Percentiles rank a stretch among this genome's conserved stretches.
Conservation (phyloP, 2,329 filamentous ascomycete species). For the Colletotrichum sp. region DNA sequence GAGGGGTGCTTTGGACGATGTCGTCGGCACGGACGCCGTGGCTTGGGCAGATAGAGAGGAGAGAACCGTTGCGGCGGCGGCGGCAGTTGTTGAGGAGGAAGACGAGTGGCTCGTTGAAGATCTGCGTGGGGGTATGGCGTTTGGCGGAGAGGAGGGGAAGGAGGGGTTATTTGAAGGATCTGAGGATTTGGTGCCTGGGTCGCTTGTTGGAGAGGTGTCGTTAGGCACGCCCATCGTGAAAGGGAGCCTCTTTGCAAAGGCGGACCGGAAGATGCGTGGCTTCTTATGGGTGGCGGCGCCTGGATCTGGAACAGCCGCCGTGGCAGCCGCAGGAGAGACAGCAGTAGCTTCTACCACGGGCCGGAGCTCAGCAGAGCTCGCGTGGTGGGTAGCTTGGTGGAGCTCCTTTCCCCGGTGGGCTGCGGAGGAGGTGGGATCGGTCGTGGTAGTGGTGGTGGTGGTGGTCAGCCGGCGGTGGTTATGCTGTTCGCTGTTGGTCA, state of each 20-base stretch:
- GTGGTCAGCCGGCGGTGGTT: background rate
- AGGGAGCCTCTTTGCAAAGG: background rate
- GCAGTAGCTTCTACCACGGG: background rate
- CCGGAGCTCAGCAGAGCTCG: slow-evolving; percentile 5
- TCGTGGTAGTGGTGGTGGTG: background rate
- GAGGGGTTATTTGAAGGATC: slow-evolving; percentile 15
- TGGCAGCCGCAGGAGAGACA: background rate
- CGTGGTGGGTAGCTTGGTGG: slow-evolving; percentile 3
- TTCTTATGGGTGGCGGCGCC: slow-evolving; percentile 1
- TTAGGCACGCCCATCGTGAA: slow-evolving; percentile 17
- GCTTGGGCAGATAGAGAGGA: background rate
- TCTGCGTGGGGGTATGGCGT: slow-evolving; percentile 74
- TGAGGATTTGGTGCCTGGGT: slow-evolving; percentile 4
- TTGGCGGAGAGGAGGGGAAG: slow-evolving; percentile 50
- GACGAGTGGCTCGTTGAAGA: slow-evolving; percentile 58
- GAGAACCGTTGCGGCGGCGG: background rate
- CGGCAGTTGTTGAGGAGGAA: slow-evolving; percentile 30
- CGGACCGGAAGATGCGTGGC: slow-evolving; percentile 3
- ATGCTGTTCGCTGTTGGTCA: background rate
- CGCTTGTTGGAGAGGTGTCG: slow-evolving; percentile 2
- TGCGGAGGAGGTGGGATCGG: background rate
- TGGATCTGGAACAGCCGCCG: background rate
- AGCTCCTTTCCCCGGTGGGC: background rate
- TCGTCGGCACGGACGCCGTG: slow-evolving; percentile 24
- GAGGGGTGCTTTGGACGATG: slow-evolving; percentile 46